phyloP scores from a whole-genome alignment of 2,329 filamentous ascomycete species.

The Pseudopithomyces maydicus region DNA sequence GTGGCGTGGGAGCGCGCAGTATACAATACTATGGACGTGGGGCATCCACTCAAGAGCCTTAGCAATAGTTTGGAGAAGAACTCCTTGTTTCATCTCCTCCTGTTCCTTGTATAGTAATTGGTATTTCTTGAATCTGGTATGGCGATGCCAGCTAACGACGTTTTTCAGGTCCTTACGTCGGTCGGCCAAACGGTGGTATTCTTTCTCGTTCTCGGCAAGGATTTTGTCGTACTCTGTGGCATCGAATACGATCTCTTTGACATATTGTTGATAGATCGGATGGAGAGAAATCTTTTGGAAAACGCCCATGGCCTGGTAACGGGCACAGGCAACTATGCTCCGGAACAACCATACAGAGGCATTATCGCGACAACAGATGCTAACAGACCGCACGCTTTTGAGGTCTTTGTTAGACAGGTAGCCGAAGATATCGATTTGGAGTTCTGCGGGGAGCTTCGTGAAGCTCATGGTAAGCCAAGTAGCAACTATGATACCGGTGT shows the following conservation, averaged over 20 bases:
- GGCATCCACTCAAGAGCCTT: slow-evolving; percentile 28
- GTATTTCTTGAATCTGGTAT: slow-evolving; percentile 30
- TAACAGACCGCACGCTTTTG: slow-evolving; percentile 30
- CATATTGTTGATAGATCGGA: slow-evolving; percentile 27
- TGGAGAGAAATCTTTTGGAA: slow-evolving; percentile 33
- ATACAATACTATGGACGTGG: slow-evolving; percentile 30
- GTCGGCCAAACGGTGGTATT: not conserved
- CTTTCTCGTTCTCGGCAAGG: not conserved
- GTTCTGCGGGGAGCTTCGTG: slow-evolving; percentile 29
- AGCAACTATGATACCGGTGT: too few species aligned
- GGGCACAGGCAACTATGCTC: slow-evolving; percentile 30
- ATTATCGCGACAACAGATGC: slow-evolving; percentile 25
- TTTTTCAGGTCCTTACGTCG: not conserved
- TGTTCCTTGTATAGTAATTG: slow-evolving; percentile 30
- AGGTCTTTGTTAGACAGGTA: slow-evolving; percentile 26
- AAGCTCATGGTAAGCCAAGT: slow-evolving; percentile 13
- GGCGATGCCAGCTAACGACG: slow-evolving; percentile 16
- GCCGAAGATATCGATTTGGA: slow-evolving; percentile 34
- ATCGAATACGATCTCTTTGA: slow-evolving; percentile 40
- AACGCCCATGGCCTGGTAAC: slow-evolving; percentile 34
- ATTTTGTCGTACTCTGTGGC: slow-evolving; percentile 25
- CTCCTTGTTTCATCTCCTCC: slow-evolving; percentile 27
- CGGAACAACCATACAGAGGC: slow-evolving; percentile 31
- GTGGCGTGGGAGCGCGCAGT: slow-evolving; percentile 27
- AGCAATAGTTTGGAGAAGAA: slow-evolving; percentile 30